phyloP scores from a whole-genome alignment of 306 rosid genomes.

The Glycine tomentella region DNA sequence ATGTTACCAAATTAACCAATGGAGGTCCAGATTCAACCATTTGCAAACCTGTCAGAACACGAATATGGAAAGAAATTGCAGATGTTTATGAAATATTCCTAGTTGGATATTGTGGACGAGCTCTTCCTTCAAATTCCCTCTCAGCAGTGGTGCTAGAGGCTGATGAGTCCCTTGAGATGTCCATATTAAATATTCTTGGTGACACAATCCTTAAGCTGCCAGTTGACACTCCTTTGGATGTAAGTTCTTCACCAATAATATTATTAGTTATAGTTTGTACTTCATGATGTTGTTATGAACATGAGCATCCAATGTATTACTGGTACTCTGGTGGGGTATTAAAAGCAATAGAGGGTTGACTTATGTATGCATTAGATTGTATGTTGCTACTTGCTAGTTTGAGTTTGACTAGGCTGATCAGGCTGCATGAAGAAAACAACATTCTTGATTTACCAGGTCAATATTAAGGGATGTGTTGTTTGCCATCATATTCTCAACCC shows the following conservation, averaged over 20 bases:
- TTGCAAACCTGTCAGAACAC: constrained; percentile 75
- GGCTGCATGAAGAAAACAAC: too few relatives aligned
- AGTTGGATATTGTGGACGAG: constrained; percentile 94
- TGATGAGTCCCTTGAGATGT: constrained; percentile 90
- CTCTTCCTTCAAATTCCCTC: constrained; percentile 84
- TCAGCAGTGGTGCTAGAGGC: constrained; percentile 67
- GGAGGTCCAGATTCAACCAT: constrained; percentile 59
- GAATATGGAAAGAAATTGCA: constrained; percentile 95
- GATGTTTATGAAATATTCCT: constrained; percentile 94
- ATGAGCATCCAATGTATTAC: too few relatives aligned
- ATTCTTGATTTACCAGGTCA: too few relatives aligned
- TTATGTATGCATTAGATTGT: too few relatives aligned
- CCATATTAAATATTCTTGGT: constrained; percentile 79
- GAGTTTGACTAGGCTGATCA: too few relatives aligned
- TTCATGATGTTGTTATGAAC: too few relatives aligned
- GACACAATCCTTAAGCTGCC: constrained; percentile 78
- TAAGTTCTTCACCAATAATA: constrained; percentile 56
- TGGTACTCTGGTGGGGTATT: too few relatives aligned
- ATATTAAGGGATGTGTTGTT: too few relatives aligned
- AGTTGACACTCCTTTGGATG: constrained; percentile 80
- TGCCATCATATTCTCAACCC: too few relatives aligned
- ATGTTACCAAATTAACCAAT: constrained; percentile 54
- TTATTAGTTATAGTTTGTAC: too few relatives aligned
- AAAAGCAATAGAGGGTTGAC: too few relatives aligned
- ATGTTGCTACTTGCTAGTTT: too few relatives aligned